phyloP scores from a whole-genome alignment of 495 filamentous ascomycete genomes.

The Tuber magnatum region DNA sequence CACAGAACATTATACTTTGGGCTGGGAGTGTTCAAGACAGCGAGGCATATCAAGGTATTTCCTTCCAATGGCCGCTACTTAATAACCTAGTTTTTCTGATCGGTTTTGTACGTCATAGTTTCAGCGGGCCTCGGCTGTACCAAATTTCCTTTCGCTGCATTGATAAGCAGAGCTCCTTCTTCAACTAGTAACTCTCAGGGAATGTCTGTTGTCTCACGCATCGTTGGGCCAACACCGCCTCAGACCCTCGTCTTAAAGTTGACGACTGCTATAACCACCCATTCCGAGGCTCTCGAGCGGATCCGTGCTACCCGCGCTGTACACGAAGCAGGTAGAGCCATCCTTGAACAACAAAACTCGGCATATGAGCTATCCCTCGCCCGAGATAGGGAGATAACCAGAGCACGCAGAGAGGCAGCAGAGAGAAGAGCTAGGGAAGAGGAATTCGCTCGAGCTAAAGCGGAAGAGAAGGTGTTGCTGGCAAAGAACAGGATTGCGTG shows the following conservation, averaged over 20 bases:
- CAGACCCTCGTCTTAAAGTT: slow-evolving; percentile 64
- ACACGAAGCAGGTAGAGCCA: slow-evolving; percentile 65
- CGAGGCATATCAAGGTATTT: slow-evolving; percentile 67
- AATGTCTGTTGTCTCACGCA: slow-evolving; percentile 79
- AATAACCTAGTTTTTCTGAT: not conserved
- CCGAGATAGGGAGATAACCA: slow-evolving; percentile 72
- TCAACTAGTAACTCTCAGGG: slow-evolving; percentile 24
- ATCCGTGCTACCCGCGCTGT: slow-evolving; percentile 63
- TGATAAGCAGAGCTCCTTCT: slow-evolving; percentile 71
- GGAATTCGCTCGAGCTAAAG: slow-evolving; percentile 51
- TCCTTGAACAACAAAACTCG: slow-evolving; percentile 77
- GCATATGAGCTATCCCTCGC: slow-evolving; percentile 90
- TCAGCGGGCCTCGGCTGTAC: slow-evolving; percentile 71
- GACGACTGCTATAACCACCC: slow-evolving; percentile 59
- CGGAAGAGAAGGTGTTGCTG: slow-evolving; percentile 55
- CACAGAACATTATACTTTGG: slow-evolving; percentile 81
- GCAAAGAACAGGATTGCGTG: slow-evolving; percentile 59
- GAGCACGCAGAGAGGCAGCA: slow-evolving; percentile 58
- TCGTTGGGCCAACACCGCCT: slow-evolving; percentile 61
- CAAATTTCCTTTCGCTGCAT: slow-evolving; percentile 80
- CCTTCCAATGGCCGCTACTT: not conserved
- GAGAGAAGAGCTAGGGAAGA: slow-evolving; percentile 40
- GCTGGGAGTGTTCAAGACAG: slow-evolving; percentile 83
- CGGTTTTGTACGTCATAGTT: slow-evolving; percentile 43
- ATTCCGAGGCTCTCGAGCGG: slow-evolving; percentile 60